Base-by-base conservation (phyloP, 2,329 filamentous ascomycete species). In the Aureobasidium sp. region DNA sequence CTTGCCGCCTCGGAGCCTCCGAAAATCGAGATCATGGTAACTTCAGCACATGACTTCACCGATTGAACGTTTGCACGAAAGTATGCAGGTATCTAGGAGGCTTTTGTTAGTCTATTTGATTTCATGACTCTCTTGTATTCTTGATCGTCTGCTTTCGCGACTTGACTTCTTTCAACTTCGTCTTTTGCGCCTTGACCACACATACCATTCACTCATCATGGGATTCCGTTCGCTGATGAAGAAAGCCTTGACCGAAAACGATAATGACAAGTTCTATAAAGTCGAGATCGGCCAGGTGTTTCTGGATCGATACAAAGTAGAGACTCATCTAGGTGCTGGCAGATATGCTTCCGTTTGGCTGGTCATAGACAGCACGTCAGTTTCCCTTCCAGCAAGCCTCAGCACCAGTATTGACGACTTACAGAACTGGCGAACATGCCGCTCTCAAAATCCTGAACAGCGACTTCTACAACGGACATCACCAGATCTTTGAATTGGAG, bases 281-380 rank as follows among this genome's bases (percentile, higher is more conserved):
- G 63, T 74, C 15, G 51, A 59, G 0, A 63, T 75, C 0, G 73
- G 69, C 23, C 67, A 72, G 57, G 57, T 23, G 15, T 65, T 74
- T 15, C 62, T 65, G 15, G 29, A 69, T 33, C 66, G 70, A 40
- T 76, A 75, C 60, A 68, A 65, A 50, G 64, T 77, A 33, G 51
- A 72, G 1, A 69, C 72, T 58, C 75, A 75, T 64, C 57, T 75
- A 35, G 73, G 71, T 27, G 68, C 66, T 65, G 73, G 72, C 57
- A 68, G 69, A 4, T 75, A 60, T 68, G 75, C 63, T 70, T 74
- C 67, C 66, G 64, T 66, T 66, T 46, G 73, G 73, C 61, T 75
- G 71, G 67, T 72, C 69, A 64, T 67, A 68, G 62, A 71, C 72
- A 38, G 19, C 11, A 23, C 42, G 60, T 61, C 19, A 25, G 60